phyloP scores from a whole-genome alignment of 352 stramenopile genomes.

The Pythium dissimile region DNA sequence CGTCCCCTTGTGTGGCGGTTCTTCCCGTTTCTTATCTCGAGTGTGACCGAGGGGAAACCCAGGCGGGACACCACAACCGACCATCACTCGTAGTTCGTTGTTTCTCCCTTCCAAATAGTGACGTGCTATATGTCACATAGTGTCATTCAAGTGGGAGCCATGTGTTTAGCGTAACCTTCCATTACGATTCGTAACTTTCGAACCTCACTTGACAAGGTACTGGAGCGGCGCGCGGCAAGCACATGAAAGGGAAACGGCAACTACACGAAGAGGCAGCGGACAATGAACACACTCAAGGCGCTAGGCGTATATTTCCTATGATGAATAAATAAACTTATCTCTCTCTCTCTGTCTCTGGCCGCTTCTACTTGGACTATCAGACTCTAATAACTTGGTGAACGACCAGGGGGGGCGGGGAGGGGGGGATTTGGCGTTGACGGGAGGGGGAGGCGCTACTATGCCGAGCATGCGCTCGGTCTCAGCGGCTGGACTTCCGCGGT shows the following conservation, averaged over 20 bases:
- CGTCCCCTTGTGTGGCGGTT: background rate
- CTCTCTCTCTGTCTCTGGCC: background rate
- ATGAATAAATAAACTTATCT: slow-evolving; percentile 18
- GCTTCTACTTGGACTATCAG: slow-evolving; percentile 4
- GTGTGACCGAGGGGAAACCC: slow-evolving; percentile 8
- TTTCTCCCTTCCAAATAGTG: slow-evolving; percentile 17
- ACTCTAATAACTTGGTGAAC: background rate
- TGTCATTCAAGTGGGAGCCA: background rate
- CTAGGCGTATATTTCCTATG: slow-evolving; percentile 2
- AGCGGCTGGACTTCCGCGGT: slow-evolving; percentile 4
- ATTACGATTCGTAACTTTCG: too few species aligned
- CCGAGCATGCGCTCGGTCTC: slow-evolving; percentile 22
- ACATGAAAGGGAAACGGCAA: slow-evolving; percentile 1
- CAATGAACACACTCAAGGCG: too few species aligned
- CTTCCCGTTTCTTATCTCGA: slow-evolving; percentile 17
- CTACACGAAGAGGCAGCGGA: background rate
- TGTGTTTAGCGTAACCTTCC: background rate
- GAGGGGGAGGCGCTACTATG: slow-evolving; percentile 10
- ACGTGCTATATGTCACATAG: too few species aligned
- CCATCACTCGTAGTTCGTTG: slow-evolving; percentile 14
- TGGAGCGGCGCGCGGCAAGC: too few species aligned
- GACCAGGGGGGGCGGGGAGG: background rate
- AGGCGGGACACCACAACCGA: slow-evolving; percentile 17
- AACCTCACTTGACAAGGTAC: too few species aligned
- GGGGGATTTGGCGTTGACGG: too few species aligned